Evolutionary conservation across 495 filamentous ascomycete genomes (phyloP).

Genomic region (Tuber aestivum): DNA sequence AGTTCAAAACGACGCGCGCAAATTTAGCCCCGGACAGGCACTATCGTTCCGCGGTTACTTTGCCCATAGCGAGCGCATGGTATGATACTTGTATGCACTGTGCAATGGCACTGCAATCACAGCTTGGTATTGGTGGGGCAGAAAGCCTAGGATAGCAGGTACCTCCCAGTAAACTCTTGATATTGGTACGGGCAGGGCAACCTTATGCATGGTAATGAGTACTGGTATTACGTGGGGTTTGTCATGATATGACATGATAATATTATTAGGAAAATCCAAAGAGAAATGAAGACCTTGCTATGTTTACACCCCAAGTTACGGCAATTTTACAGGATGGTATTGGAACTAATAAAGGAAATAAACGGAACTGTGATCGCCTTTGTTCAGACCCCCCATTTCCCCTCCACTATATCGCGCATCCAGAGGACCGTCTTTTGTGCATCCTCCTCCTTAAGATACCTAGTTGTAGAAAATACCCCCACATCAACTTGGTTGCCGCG

Average conservation of each 20-base stretch:
- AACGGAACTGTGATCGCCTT: neutral
- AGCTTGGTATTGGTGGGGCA: neutral
- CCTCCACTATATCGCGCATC: constrained; percentile 30
- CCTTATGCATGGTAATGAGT: neutral
- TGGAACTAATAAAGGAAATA: neutral
- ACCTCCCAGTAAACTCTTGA: neutral
- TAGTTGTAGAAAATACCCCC: constrained; percentile 42
- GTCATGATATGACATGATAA: neutral
- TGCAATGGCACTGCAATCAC: neutral
- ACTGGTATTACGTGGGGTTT: neutral
- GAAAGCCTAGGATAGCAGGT: neutral
- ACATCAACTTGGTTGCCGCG: constrained; percentile 41
- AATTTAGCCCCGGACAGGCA: neutral
- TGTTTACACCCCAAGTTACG: neutral
- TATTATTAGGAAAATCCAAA: neutral
- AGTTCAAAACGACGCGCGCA: neutral
- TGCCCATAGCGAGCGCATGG: neutral
- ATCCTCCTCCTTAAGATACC: constrained; percentile 35
- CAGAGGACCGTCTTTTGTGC: constrained; percentile 25
- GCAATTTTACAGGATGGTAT: neutral
- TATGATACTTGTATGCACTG: neutral
- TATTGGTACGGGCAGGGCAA: neutral
- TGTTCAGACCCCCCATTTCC: neutral
- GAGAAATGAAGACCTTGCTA: neutral
- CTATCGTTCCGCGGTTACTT: neutral